Evolutionary conservation across 2,329 filamentous ascomycete genomes (phyloP).

Genomic region (Dactylellina leptospora): DNA sequence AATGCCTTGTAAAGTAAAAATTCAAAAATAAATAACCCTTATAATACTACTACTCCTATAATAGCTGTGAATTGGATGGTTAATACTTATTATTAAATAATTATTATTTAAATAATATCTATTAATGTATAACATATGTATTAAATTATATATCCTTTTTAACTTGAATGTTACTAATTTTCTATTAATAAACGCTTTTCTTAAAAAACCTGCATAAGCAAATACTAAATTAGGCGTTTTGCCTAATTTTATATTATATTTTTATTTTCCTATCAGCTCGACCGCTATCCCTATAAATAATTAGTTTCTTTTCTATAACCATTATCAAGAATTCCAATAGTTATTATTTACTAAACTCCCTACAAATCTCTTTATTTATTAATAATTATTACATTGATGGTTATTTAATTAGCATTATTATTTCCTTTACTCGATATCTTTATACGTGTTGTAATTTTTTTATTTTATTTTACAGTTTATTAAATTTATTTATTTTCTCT

Average conservation of each 20-base stretch:
- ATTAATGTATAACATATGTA: constrained; percentile 12
- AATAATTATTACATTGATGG: constrained; percentile 1
- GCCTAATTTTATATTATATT: constrained; percentile 8
- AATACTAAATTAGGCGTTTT: constrained; percentile 3
- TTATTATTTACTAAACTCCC: constrained; percentile 15
- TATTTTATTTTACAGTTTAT: constrained; percentile 11
- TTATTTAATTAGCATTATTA: constrained; percentile 12
- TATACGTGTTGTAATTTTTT: constrained; percentile 1
- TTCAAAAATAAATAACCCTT: too few relatives aligned
- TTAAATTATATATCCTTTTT: constrained; percentile 18
- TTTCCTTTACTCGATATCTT: constrained; percentile 10
- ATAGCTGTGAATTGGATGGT: too few relatives aligned
- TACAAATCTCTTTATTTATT: not conserved
- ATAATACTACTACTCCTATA: too few relatives aligned
- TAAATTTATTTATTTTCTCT: constrained; percentile 40
- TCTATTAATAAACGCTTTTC: constrained; percentile 40
- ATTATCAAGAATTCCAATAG: constrained; percentile 26
- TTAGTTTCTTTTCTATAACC: constrained; percentile 5
- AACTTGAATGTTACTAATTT: constrained; percentile 35
- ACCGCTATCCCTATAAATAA: not conserved
- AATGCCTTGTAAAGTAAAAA: too few relatives aligned
- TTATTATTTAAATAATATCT: constrained; percentile 8
- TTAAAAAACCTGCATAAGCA: constrained; percentile 17
- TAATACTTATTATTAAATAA: constrained; percentile 10
- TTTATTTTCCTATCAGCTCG: constrained; percentile 1